phyloP scores from a whole-genome alignment of 2,329 filamentous ascomycete species.

The Septoria petroselini region DNA sequence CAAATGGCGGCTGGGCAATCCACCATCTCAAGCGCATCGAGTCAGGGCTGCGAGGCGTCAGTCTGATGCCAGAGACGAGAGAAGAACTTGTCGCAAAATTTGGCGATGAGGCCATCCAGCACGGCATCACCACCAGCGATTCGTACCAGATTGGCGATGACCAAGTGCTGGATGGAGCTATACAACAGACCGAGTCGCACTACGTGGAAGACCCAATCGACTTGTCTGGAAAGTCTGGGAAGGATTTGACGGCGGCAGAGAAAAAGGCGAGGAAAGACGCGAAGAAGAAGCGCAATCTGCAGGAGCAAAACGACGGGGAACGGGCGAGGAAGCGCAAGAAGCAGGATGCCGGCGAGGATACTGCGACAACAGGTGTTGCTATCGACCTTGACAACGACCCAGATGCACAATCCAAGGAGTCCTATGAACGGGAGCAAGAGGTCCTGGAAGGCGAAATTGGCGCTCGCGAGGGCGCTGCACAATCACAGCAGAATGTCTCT shows the following conservation, averaged over 20 bases:
- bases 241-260: conserved; percentile 13
- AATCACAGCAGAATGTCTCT: conserved; percentile 37
- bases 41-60: conserved; percentile 52
- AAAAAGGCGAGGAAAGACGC: conserved; percentile 18
- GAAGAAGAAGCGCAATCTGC: conserved; percentile 17
- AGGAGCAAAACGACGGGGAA: conserved; percentile 21
- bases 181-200: conserved; percentile 9
- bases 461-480: conserved; percentile 33
- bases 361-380: conserved; percentile 11
- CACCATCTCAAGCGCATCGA: conserved; percentile 54
- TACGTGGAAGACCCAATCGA: conserved; percentile 14
- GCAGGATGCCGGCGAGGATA: conserved; percentile 30
- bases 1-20: conserved; percentile 49
- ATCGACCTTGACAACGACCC: conserved; percentile 18
- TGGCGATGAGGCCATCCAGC: conserved; percentile 32
- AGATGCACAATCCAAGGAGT: conserved; percentile 45
- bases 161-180: conserved; percentile 27
- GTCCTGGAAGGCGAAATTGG: conserved; percentile 44
- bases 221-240: conserved; percentile 13
- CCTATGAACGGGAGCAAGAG: conserved; percentile 42
- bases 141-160: conserved; percentile 23
- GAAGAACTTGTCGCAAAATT: conserved; percentile 42
- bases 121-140: conserved; percentile 6
- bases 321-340: conserved; percentile 21
- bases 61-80: conserved; percentile 43